phyloP scores from a whole-genome alignment of 306 rosid species.

The Astragalus membranaceus region DNA sequence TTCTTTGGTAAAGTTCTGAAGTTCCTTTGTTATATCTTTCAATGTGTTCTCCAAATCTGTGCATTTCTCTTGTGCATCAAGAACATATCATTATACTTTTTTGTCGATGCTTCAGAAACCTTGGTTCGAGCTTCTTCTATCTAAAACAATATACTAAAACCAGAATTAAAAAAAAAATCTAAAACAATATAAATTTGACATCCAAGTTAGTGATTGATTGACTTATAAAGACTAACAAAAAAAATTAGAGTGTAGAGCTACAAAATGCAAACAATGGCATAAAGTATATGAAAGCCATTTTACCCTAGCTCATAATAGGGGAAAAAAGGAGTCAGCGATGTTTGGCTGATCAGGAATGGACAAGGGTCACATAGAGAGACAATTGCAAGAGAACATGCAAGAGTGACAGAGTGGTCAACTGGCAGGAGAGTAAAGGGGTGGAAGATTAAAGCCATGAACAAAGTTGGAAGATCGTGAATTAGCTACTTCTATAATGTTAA shows the following conservation, averaged over 20 bases:
- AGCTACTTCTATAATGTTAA: no score
- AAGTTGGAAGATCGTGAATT: no score
- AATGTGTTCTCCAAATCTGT: neutral
- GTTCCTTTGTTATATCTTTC: constrained; percentile 32
- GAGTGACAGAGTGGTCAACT: neutral
- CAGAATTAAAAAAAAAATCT: neutral
- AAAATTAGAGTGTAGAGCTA: no score
- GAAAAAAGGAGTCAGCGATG: neutral
- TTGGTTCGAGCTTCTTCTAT: constrained; percentile 73
- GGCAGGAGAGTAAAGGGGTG: neutral
- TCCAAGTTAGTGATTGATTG: neutral
- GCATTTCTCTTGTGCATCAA: constrained; percentile 85
- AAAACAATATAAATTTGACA: neutral
- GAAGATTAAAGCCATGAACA: no score
- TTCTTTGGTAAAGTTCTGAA: neutral
- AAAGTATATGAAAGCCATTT: neutral
- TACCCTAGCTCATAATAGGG: no score
- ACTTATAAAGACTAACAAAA: neutral
- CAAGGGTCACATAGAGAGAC: neutral
- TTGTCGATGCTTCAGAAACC: constrained; percentile 77
- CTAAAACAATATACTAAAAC: constrained; percentile 38
- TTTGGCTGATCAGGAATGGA: neutral
- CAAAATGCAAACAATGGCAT: neutral
- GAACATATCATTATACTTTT: constrained; percentile 83
- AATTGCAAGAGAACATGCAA: neutral